Conservation (phyloP, 805 yeast species). For the Hanseniaspora hatyaiensis region DNA sequence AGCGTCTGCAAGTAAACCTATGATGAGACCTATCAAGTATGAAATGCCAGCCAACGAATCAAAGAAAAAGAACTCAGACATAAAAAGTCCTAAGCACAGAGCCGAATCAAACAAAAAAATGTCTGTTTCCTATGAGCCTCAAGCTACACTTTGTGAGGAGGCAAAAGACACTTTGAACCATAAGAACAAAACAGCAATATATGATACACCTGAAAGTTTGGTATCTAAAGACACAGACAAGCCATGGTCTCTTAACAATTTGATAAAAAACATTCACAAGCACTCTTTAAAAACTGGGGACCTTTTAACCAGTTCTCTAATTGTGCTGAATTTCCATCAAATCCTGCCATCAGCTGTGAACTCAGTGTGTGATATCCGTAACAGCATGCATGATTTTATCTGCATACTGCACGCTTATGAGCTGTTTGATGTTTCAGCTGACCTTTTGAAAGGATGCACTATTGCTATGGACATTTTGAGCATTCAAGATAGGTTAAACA, state of each 20-base stretch:
- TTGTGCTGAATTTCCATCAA: constrained; percentile 27
- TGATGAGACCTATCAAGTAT: neutral
- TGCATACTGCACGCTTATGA: constrained; percentile 27
- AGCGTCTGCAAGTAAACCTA: neutral
- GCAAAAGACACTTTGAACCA: too few species aligned
- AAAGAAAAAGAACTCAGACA: too few species aligned
- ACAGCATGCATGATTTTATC: constrained; percentile 26
- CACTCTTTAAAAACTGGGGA: constrained; percentile 28
- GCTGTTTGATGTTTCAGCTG: constrained; percentile 28
- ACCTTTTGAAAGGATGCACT: constrained; percentile 27
- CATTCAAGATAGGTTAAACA: constrained; percentile 41
- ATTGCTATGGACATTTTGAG: constrained; percentile 20
- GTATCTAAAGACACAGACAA: constrained; percentile 3
- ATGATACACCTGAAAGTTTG: constrained; percentile 14
- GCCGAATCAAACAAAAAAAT: too few species aligned
- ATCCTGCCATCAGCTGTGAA: constrained; percentile 23
- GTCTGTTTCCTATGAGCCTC: too few species aligned
- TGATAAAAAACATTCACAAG: constrained; percentile 25
- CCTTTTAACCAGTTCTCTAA: constrained; percentile 24
- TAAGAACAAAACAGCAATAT: too few species aligned
- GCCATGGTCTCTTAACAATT: constrained; percentile 27
- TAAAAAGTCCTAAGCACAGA: too few species aligned
- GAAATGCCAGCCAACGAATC: neutral
- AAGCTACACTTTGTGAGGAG: too few species aligned
- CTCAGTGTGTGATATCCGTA: constrained; percentile 21